Conservation (phyloP, 352 stramenopile genomes). For the Phytophthora hibernalis region DNA sequence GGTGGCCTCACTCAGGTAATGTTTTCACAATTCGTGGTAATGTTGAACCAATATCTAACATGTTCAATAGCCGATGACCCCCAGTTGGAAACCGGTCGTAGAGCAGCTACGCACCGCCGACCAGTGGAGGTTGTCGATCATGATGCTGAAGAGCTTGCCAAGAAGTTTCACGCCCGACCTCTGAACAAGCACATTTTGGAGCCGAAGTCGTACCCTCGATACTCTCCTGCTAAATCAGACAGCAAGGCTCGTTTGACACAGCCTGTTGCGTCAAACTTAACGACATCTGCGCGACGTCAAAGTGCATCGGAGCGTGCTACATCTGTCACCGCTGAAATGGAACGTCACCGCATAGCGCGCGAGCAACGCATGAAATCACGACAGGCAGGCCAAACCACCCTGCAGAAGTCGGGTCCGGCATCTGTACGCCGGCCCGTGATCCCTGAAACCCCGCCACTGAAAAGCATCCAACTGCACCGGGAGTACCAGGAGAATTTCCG, state of each 20-base stretch:
- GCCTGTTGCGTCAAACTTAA: constrained; percentile 51
- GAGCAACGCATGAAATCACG: constrained; percentile 47
- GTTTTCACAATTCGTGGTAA: background rate
- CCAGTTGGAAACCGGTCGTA: constrained; percentile 69
- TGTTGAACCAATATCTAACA: constrained; percentile 1
- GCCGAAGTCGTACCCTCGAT: constrained; percentile 37
- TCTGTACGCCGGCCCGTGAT: constrained; percentile 51
- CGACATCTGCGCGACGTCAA: constrained; percentile 47
- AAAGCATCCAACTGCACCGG: constrained; percentile 73
- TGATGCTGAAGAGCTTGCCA: constrained; percentile 74
- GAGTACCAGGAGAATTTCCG: constrained; percentile 79
- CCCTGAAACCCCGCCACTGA: constrained; percentile 74
- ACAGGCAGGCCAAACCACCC: constrained; percentile 14
- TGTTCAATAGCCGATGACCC: constrained; percentile 54
- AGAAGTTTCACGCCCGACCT: constrained; percentile 82
- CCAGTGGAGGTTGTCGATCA: constrained; percentile 68
- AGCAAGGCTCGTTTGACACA: constrained; percentile 49
- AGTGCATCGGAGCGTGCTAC: constrained; percentile 43
- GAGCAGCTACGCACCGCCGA: constrained; percentile 61
- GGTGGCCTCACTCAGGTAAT: constrained; percentile 53
- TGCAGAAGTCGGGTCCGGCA: constrained; percentile 19
- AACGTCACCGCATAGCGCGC: constrained; percentile 52
- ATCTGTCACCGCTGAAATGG: constrained; percentile 41
- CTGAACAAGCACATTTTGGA: constrained; percentile 66
- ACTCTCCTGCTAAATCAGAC: constrained; percentile 38